phyloP scores from a whole-genome alignment of 1,139 yeast genomes.

The Geotrichum histeridarum region DNA sequence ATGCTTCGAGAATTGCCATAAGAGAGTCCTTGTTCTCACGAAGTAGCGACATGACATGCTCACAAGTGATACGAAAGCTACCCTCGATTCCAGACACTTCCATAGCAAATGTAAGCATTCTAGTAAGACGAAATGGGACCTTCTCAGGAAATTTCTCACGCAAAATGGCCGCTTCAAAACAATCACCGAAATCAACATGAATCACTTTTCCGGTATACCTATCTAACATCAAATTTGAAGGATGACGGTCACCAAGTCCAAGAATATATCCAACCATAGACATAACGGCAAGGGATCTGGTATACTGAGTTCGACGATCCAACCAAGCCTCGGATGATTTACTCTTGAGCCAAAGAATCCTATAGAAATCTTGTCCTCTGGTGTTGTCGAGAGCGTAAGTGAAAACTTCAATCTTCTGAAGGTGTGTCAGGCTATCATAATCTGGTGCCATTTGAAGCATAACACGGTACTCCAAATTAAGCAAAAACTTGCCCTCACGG shows the following conservation, averaged over 20 bases:
- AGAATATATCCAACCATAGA: constrained; percentile 96
- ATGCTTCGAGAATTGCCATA: constrained; percentile 97
- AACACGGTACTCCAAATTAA: constrained; percentile 90
- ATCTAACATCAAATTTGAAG: constrained; percentile 93
- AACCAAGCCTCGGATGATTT: constrained; percentile 97
- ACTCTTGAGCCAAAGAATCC: constrained; percentile 93
- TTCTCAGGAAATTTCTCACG: constrained; percentile 97
- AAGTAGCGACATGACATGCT: constrained; percentile 91
- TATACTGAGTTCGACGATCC: constrained; percentile 92
- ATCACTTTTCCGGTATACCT: constrained; percentile 90
- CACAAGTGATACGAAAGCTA: constrained; percentile 91
- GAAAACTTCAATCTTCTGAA: constrained; percentile 94
- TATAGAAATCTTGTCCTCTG: constrained; percentile 90
- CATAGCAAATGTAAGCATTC: constrained; percentile 98
- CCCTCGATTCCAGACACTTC: constrained; percentile 99
- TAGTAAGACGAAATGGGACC: constrained; percentile 92
- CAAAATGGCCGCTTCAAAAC: constrained; percentile 95
- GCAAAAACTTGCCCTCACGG: constrained; percentile 82
- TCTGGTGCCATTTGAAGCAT: constrained; percentile 99
- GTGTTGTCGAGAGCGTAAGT: constrained; percentile 94
- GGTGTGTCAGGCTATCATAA: constrained; percentile 78
- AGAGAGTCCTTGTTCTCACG: constrained; percentile 92
- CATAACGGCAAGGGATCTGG: constrained; percentile 95
- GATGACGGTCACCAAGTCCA: constrained; percentile 97
- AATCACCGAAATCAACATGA: constrained; percentile 98